Percentiles rank a stretch among this genome's conserved stretches.
phyloP scores from a whole-genome alignment of 1,284 basidiomycete genomes.

The Trichosporon faecale region DNA sequence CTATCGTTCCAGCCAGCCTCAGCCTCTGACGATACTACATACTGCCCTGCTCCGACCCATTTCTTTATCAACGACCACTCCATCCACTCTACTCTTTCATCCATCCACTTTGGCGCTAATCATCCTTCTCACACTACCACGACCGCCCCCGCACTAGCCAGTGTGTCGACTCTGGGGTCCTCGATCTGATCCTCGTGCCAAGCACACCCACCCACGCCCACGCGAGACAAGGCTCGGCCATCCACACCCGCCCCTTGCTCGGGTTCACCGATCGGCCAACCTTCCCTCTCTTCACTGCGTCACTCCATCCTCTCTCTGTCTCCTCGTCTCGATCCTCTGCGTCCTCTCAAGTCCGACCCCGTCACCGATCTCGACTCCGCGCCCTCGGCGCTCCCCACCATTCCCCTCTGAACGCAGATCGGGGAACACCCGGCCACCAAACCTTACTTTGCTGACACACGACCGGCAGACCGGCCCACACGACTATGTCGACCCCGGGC shows the following conservation, averaged over 20 bases:
- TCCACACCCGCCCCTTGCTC: not conserved
- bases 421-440: not conserved
- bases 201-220: not conserved
- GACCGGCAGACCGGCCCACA: not conserved
- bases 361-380: not conserved
- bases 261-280: not conserved
- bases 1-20: not conserved
- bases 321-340: not conserved
- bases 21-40: no score
- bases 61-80: not conserved
- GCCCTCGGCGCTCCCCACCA: not conserved
- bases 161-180: no score
- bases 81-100: no score
- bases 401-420: not conserved
- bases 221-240: not conserved
- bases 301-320: not conserved
- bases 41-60: no score
- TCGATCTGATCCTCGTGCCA: not conserved
- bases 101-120: no score
- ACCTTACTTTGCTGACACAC: no score
- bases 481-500: conserved; percentile 9
- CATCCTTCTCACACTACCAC: no score
- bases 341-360: not conserved
- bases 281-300: not conserved
- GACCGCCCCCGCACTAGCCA: no score